Evolutionary conservation across 441 rosid species (phyloP), one percentile per base, ranked within the genome.

Genomic region (Gossypium gossypioides): DNA sequence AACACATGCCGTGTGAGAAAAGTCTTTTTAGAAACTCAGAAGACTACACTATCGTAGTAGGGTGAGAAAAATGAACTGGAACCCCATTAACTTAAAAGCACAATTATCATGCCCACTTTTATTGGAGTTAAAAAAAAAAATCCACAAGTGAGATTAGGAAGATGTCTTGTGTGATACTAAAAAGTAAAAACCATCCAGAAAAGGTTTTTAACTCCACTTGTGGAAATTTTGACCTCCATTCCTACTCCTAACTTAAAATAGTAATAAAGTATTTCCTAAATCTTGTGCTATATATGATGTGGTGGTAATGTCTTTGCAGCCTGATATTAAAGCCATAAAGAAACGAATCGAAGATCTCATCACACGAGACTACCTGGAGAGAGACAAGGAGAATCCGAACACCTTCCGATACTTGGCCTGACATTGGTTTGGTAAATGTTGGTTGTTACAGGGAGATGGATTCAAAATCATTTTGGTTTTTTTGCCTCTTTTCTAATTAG

Each of bases 321-420:
- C 99, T 72, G 97, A 96, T 81, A 86, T 91, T 9, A 96, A 93
- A 80, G 97, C 96, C 0, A 96, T 96, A 44, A 93, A 96, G 89
- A 91, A 93, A 79, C 78, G 98, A 34, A 93, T 93, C 76, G 99
- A 96, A 83, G 97, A 96, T 76, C 77, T 96, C 52, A 96, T 91
- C 46, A 84, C 94, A 0, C 81, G 96, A 51, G 99, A 96, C 62
- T 96, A 91, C 63, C 74, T 91, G 80, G 97, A 91, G 77, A 88
- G 91, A 76, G 95, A 89, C 81, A 81, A 84, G 79, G 93, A 88
- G 67, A 88, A 88, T 32, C 82, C 79, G 1, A 88, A 85, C 77
- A 32, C 77, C 74, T 91, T 86, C 73, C 82, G 82, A 87, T 91
- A 89, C 75, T 79, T 89, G 86, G 93, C 97, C 18, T 91, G 12